phyloP scores from a whole-genome alignment of 2,329 filamentous ascomycete species.

The Microsporum canis region DNA sequence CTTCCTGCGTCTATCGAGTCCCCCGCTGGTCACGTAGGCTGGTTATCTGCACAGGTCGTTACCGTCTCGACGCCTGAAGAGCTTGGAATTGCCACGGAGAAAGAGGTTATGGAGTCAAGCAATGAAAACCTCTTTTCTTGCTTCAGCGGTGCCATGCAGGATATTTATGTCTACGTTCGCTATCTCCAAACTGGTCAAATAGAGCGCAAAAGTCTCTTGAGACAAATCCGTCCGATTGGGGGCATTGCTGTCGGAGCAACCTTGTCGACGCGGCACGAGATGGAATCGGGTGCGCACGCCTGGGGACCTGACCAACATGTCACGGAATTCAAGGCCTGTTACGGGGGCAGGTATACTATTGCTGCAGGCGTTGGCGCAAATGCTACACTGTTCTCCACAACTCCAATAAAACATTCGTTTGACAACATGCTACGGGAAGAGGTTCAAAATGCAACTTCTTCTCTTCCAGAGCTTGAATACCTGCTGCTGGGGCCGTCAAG shows the following conservation, averaged over 20 bases:
- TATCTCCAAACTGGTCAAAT: conserved; percentile 14
- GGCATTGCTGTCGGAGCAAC: conserved; percentile 13
- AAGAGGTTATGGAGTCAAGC: conserved; percentile 13
- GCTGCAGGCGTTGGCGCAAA: conserved; percentile 11
- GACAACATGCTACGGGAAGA: conserved; percentile 15
- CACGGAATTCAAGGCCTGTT: conserved; percentile 15
- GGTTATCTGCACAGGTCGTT: conserved; percentile 14
- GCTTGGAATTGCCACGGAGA: conserved; percentile 13
- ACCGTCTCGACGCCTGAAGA: conserved; percentile 13
- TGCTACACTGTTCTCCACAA: conserved; percentile 14
- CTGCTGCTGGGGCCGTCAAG: conserved; percentile 13
- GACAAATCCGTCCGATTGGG: conserved; percentile 13
- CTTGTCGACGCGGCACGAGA: conserved; percentile 14
- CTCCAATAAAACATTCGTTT: conserved; percentile 13
- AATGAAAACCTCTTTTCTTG: conserved; percentile 11
- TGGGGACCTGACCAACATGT: conserved; percentile 13
- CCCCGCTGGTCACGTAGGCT: conserved; percentile 14
- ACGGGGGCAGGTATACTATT: conserved; percentile 13
- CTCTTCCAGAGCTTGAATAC: conserved; percentile 12
- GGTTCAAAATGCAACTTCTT: conserved; percentile 12
- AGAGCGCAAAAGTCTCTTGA: conserved; percentile 13
- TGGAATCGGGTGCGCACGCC: conserved; percentile 14
- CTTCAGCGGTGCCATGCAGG: conserved; percentile 12
- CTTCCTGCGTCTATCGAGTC: conserved; percentile 13
- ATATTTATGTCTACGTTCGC: conserved; percentile 13